These are phyloP conservation scores for Lecanoromycetidae sp. DNA, from an alignment of 2,329 filamentous ascomycete genomes.

Conservation along the genomic window DNA sequence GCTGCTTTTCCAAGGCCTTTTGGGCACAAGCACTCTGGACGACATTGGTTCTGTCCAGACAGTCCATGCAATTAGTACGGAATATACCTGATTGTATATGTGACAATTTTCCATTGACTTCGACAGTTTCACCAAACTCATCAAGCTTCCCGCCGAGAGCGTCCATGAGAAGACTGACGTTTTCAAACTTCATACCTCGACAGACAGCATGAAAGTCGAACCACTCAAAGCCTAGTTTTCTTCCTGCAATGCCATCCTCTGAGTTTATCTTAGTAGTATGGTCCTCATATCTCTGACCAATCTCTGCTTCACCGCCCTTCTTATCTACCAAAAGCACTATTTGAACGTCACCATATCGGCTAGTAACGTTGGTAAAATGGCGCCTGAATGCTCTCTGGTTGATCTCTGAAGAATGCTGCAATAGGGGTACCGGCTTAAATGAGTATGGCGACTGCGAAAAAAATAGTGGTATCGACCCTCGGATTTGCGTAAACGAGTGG, in stretches of 20 bases:
- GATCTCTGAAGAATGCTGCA: constrained; percentile 67
- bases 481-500: constrained; percentile 75
- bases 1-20: constrained; percentile 65
- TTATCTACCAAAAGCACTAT: constrained; percentile 81
- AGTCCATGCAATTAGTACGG: constrained; percentile 98
- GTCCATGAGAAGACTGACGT: constrained; percentile 69
- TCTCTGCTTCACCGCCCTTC: constrained; percentile 64
- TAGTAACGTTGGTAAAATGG: constrained; percentile 61
- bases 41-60: constrained; percentile 88
- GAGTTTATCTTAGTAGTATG: constrained; percentile 57
- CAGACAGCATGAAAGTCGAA: constrained; percentile 93
- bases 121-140: constrained; percentile 58
- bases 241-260: constrained; percentile 40
- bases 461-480: constrained; percentile 87
- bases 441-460: constrained; percentile 93
- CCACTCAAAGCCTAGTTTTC: constrained; percentile 67
- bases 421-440: constrained; percentile 70
- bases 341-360: constrained; percentile 64
- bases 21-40: constrained; percentile 85
- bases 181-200: constrained; percentile 95
- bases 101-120: constrained; percentile 33
- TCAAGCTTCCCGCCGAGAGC: constrained; percentile 56
- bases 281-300: constrained; percentile 66
- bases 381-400: constrained; percentile 67
- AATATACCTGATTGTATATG: constrained; percentile 59